Conservation (phyloP, 2,329 filamentous ascomycete species). For the Ophiostoma novo-ulmi region DNA sequence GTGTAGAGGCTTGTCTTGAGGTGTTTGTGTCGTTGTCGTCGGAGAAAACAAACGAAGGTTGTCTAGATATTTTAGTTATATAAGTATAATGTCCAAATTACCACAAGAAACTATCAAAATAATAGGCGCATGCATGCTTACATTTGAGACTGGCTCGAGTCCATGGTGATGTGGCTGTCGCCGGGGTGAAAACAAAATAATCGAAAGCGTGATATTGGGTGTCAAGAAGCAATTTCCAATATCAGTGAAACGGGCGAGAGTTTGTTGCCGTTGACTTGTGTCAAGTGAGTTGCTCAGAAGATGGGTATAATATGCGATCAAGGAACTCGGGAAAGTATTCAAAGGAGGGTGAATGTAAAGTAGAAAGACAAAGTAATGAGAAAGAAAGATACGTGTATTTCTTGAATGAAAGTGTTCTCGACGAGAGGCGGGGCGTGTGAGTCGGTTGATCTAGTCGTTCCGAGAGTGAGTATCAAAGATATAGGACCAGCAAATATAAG, state of each 20-base stretch:
- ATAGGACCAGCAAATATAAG: conserved; percentile 18
- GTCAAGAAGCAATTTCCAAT: not conserved
- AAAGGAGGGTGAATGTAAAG: conserved; percentile 15
- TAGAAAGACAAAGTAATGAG: not conserved
- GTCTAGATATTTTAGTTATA: conserved; percentile 23
- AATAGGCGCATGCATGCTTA: conserved; percentile 35
- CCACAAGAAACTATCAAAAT: not conserved
- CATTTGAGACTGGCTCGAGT: conserved; percentile 49
- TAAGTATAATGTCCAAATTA: not conserved
- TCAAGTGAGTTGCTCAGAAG: not conserved
- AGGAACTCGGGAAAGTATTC: conserved; percentile 7
- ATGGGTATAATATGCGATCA: conserved; percentile 7
- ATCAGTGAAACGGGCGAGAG: conserved; percentile 2
- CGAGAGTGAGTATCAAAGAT: conserved; percentile 15
- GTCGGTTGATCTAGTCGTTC: conserved; percentile 3
- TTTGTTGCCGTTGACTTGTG: not conserved
- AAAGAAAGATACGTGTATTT: conserved; percentile 1
- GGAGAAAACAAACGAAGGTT: conserved; percentile 45
- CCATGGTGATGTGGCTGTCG: conserved; percentile 43
- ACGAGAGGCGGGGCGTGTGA: conserved; percentile 7
- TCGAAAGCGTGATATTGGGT: not conserved
- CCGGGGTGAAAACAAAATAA: not conserved
- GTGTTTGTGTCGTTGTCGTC: conserved; percentile 32
- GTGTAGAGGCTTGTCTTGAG: not conserved
- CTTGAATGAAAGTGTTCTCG: conserved; percentile 10